Evolutionary conservation across 2,329 filamentous ascomycete genomes (phyloP).

Genomic region (Raffaelea albimanens): DNA sequence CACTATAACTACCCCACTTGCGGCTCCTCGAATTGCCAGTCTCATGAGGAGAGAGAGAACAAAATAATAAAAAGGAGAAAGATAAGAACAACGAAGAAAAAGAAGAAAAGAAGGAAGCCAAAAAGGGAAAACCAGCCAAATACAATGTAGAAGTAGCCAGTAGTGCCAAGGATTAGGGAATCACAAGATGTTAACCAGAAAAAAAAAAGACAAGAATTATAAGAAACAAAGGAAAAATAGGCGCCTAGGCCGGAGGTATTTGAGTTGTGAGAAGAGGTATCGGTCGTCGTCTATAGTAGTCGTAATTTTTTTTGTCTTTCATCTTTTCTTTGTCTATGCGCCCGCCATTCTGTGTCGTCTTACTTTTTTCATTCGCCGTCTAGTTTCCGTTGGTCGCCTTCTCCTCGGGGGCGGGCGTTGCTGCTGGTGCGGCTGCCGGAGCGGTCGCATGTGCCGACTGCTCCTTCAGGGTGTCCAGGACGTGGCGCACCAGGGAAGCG

Average conservation of each 20-base stretch:
- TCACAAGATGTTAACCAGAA: not conserved
- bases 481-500: slow-evolving; percentile 48
- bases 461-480: slow-evolving; percentile 50
- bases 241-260: not conserved
- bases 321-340: too few relatives aligned
- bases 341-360: too few relatives aligned
- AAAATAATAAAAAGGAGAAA: not conserved
- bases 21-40: not conserved
- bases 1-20: too few relatives aligned
- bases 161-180: not conserved
- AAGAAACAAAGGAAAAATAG: not conserved
- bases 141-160: not conserved
- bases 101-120: not conserved
- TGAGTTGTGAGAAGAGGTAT: not conserved
- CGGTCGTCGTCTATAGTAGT: not conserved
- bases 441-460: slow-evolving; percentile 52
- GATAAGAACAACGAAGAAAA: not conserved
- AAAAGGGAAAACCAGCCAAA: not conserved
- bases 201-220: not conserved
- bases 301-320: too few relatives aligned
- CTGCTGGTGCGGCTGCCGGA: too few relatives aligned
- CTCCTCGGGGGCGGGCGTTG: slow-evolving; percentile 23
- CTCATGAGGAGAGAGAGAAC: not conserved
- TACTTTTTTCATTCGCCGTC: too few relatives aligned
- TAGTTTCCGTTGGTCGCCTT: slow-evolving; percentile 24